Percentiles rank a stretch among this genome's conserved stretches.
Conservation (phyloP, 257 asterid genomes). For the Paulownia fortunei region DNA sequence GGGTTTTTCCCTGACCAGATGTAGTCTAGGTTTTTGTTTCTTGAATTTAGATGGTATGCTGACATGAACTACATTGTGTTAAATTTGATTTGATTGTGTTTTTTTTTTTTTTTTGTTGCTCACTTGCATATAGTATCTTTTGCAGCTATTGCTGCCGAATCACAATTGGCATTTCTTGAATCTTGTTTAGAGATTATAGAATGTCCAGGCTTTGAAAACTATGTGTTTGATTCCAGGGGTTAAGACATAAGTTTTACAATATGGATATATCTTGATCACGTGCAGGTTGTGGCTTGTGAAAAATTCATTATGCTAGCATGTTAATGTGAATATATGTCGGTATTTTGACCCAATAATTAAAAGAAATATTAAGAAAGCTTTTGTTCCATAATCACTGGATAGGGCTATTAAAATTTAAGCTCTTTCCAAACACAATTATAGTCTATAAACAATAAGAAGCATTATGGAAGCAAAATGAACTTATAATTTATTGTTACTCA, state of each 20-base stretch:
- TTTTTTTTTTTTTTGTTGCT: neutral
- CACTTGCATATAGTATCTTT: neutral
- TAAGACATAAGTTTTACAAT: neutral
- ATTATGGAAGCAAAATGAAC: slow-evolving; percentile 13
- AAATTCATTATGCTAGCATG: neutral
- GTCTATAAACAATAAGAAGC: neutral
- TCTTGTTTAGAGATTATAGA: neutral
- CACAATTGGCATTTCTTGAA: neutral
- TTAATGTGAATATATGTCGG: neutral
- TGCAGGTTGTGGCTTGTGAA: neutral
- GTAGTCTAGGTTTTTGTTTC: slow-evolving; percentile 20
- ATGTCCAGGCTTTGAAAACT: neutral
- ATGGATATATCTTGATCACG: neutral
- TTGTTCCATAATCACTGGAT: neutral
- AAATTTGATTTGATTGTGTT: neutral
- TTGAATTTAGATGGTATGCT: slow-evolving; percentile 37
- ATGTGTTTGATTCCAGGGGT: neutral
- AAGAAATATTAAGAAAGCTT: neutral
- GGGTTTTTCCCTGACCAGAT: slow-evolving; percentile 21
- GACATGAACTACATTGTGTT: neutral
- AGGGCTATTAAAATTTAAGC: neutral
- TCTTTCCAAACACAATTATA: neutral
- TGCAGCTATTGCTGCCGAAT: neutral
- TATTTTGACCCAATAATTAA: neutral
- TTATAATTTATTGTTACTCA: neutral